Conservation (phyloP, 805 yeast genomes). For the Candida taoyuanica region DNA sequence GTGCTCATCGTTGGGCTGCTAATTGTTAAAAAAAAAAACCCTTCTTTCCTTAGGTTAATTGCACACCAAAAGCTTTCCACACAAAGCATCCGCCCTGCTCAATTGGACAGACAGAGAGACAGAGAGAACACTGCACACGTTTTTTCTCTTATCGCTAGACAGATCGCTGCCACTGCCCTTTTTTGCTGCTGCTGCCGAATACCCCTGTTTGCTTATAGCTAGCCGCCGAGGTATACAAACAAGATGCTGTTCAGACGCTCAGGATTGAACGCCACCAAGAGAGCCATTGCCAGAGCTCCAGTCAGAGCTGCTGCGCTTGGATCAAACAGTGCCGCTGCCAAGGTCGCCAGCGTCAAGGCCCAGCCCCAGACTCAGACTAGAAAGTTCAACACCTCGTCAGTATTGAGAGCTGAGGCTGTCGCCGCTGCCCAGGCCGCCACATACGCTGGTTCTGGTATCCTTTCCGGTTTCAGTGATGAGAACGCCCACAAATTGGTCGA, state of each 20-base stretch:
- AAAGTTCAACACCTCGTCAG: conserved; percentile 19
- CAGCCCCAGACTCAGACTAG: conserved; percentile 6
- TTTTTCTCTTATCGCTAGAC: too few species aligned
- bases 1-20: not conserved
- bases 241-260: conserved; percentile 27
- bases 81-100: too few species aligned
- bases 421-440: conserved; percentile 23
- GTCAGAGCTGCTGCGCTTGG: conserved; percentile 9
- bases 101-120: not conserved
- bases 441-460: conserved; percentile 61
- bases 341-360: conserved; percentile 6
- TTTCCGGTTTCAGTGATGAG: conserved; percentile 53
- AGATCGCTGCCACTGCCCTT: not conserved
- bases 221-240: too few species aligned
- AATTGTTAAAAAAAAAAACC: not conserved
- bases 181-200: not conserved
- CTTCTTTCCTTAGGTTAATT: too few species aligned
- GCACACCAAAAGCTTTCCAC: too few species aligned
- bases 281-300: conserved; percentile 21
- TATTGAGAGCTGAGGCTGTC: conserved; percentile 14
- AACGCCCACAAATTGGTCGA: conserved; percentile 68
- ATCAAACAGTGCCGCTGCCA: conserved; percentile 10
- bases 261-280: conserved; percentile 24
- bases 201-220: not conserved
- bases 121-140: too few species aligned